phyloP scores from a whole-genome alignment of 2,329 filamentous ascomycete genomes.

The Fusarium nanum region DNA sequence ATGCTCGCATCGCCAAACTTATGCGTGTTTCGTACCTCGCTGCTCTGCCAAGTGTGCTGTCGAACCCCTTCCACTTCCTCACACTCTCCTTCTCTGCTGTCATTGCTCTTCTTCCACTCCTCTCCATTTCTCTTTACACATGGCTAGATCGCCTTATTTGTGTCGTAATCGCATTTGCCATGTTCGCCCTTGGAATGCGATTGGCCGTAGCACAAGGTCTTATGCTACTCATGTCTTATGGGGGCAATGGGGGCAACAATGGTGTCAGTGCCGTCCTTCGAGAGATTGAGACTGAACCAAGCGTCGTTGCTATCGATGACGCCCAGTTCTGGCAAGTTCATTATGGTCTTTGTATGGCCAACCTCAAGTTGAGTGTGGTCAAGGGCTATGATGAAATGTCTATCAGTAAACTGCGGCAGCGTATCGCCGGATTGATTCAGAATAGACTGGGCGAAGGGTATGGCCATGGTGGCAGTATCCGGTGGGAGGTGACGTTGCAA shows the following conservation, averaged over 20 bases:
- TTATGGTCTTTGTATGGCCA: conserved; percentile 96
- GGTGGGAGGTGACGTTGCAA: conserved; percentile 95
- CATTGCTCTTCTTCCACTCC: conserved; percentile 82
- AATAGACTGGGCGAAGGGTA: conserved; percentile 90
- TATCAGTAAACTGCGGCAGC: conserved; percentile 77
- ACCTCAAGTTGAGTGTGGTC: conserved; percentile 80
- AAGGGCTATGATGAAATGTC: conserved; percentile 75
- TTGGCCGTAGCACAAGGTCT: conserved; percentile 87
- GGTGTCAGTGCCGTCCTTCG: conserved; percentile 79
- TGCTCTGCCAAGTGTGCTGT: conserved; percentile 84
- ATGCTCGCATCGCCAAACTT: conserved; percentile 89
- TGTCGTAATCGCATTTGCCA: conserved; percentile 82
- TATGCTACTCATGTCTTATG: conserved; percentile 96
- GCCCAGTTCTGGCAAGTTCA: conserved; percentile 99
- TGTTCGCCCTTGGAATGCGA: conserved; percentile 88
- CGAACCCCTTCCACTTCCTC: conserved; percentile 94
- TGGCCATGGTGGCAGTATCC: conserved; percentile 79
- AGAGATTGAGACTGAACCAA: conserved; percentile 85
- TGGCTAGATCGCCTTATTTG: conserved; percentile 88
- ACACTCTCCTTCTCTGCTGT: conserved; percentile 87
- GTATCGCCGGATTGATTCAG: conserved; percentile 81
- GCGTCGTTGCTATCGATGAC: conserved; percentile 82
- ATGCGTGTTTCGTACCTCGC: conserved; percentile 89
- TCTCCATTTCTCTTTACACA: conserved; percentile 82
- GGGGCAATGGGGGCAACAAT: conserved; percentile 52